These are phyloP conservation scores for Flaveria linearis DNA, from an alignment of 129 eudicot species.

Conservation along the genomic window DNA sequence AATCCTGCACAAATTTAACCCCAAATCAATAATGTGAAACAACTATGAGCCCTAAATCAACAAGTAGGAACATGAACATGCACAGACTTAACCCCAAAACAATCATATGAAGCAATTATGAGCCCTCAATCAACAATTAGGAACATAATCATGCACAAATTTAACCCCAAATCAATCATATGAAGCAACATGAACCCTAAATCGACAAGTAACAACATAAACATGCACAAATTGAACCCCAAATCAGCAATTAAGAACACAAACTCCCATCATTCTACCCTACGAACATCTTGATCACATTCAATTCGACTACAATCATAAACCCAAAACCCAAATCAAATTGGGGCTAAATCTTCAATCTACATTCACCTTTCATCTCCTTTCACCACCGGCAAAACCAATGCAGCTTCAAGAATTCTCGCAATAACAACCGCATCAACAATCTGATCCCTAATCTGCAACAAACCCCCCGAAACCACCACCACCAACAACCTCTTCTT, in stretches of 20 bases:
- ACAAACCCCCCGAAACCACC: constrained; percentile 66
- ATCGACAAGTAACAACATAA: not conserved
- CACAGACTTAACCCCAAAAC: not conserved
- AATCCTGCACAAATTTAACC: not conserved
- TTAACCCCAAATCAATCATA: not conserved
- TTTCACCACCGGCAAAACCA: constrained; percentile 65
- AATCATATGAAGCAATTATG: not conserved
- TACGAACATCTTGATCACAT: too few relatives aligned
- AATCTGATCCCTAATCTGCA: constrained; percentile 69
- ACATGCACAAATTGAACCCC: not conserved
- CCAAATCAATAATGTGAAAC: not conserved
- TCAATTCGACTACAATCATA: not conserved
- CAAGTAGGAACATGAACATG: not conserved
- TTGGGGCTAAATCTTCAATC: not conserved
- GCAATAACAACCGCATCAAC: constrained; percentile 79
- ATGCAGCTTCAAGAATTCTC: constrained; percentile 65
- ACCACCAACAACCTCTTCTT: constrained; percentile 64
- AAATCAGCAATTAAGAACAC: not conserved
- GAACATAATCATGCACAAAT: not conserved
- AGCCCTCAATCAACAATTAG: not conserved
- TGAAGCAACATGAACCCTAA: not conserved
- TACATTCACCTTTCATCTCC: constrained; percentile 61
- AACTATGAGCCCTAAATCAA: not conserved
- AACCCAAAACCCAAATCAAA: constrained; percentile 7
- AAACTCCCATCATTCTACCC: not conserved